phyloP scores from a whole-genome alignment of 352 stramenopile species.

The Pythium volutum region DNA sequence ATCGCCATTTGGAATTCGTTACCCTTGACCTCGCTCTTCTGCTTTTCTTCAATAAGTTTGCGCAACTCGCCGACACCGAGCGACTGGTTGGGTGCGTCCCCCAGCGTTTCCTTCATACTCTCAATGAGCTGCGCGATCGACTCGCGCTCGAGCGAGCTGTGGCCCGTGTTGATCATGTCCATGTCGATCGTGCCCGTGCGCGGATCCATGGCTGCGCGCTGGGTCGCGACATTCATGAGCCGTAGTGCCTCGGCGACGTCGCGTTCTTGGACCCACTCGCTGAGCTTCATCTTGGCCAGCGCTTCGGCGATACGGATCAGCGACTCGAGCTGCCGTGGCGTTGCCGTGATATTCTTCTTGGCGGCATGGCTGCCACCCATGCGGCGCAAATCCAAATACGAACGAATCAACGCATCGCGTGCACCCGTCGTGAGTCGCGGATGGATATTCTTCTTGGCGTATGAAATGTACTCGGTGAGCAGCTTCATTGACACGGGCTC shows the following conservation, averaged over 20 bases:
- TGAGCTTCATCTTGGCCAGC: conserved; percentile 94
- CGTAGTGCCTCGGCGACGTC: conserved; percentile 96
- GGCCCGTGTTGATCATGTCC: conserved; percentile 98
- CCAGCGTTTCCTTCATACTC: conserved; percentile 53
- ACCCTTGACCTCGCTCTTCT: conserved; percentile 69
- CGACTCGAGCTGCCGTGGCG: conserved; percentile 97
- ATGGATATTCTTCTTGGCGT: conserved; percentile 91
- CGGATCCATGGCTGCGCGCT: conserved; percentile 96
- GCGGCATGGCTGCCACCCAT: conserved; percentile 60
- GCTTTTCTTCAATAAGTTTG: conserved; percentile 83
- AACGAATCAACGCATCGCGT: conserved; percentile 86
- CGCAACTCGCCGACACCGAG: conserved; percentile 87
- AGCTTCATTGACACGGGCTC: conserved; percentile 81
- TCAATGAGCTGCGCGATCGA: conserved; percentile 56
- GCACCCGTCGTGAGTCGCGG: conserved; percentile 91
- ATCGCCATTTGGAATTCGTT: conserved; percentile 89
- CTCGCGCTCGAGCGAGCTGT: conserved; percentile 89
- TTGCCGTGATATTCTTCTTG: conserved; percentile 97
- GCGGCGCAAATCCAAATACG: conserved; percentile 92
- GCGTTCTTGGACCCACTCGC: conserved; percentile 43
- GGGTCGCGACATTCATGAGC: conserved; percentile 97
- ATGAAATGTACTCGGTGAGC: conserved; percentile 95
- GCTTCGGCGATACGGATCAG: conserved; percentile 98
- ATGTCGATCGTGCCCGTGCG: conserved; percentile 99
- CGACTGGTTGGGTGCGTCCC: conserved; percentile 52